Evolutionary conservation across 2,329 filamentous ascomycete species (phyloP).

Genomic region (Didymella pomorum): DNA sequence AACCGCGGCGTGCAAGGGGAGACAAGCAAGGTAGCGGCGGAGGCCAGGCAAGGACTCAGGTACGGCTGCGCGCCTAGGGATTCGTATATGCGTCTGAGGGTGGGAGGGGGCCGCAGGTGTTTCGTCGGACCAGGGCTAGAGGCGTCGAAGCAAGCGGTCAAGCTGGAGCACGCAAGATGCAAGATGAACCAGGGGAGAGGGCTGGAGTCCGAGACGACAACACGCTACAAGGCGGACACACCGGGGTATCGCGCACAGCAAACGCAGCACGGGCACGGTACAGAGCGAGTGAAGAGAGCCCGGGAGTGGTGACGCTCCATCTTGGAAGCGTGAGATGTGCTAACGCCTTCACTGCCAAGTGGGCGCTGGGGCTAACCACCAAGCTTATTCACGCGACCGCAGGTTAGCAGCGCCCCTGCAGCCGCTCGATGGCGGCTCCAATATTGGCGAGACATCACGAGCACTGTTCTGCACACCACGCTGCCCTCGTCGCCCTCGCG

Average conservation of each 20-base stretch:
- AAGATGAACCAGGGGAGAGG: conserved; percentile 13
- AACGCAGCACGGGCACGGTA: conserved; percentile 12
- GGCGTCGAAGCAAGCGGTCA: conserved; percentile 20
- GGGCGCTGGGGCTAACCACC: conserved; percentile 8
- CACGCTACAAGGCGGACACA: conserved; percentile 5
- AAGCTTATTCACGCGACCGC: conserved; percentile 14
- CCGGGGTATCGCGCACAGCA: conserved; percentile 11
- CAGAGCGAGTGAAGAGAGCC: conserved; percentile 5
- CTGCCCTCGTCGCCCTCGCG: conserved; percentile 1
- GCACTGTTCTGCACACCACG: conserved; percentile 3
- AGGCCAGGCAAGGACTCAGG: conserved; percentile 18
- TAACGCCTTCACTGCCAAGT: conserved; percentile 15
- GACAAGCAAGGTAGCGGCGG: conserved; percentile 6
- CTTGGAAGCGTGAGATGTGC: conserved; percentile 8
- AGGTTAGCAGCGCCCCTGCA: conserved; percentile 13
- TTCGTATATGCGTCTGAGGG: conserved; percentile 9
- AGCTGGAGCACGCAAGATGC: conserved; percentile 16
- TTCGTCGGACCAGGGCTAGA: conserved; percentile 18
- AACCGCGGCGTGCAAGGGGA: conserved; percentile 17
- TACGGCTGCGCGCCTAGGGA: conserved; percentile 1
- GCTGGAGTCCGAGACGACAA: conserved; percentile 1
- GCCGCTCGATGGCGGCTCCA: conserved; percentile 12
- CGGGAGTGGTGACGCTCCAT: conserved; percentile 13
- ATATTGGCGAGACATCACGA: conserved; percentile 10
- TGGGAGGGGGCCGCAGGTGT: conserved; percentile 16